Evolutionary conservation across 1,284 basidiomycete genomes (phyloP), one percentile per base, ranked within the genome.

Genomic region (Tilletia indica): DNA sequence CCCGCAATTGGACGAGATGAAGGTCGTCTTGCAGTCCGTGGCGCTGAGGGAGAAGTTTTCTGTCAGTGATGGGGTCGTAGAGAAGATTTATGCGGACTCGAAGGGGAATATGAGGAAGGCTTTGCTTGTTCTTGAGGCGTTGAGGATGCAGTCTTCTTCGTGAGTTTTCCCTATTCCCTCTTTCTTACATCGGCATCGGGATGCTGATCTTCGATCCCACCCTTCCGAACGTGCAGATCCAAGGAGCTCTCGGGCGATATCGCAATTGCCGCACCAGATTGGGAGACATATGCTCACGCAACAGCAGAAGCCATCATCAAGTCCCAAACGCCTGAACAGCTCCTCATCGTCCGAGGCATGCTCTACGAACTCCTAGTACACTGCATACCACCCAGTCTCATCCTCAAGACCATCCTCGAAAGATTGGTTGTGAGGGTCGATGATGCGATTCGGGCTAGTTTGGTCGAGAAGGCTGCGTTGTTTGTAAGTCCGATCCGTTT

Each of bases 221-320:
- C 25, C 25, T 31, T 31, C 2, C 25, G 25, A 31, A 31, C 25
- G 6, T 45, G 9, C 42, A 34, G 14, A 14, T 4, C 36, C 42
- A 47, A 48, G 31, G 74, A 73, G 68, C 61, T 74, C 25, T 68
- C 79, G 85, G 92, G 74, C 89, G 92, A 56, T 90, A 31, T 85
- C 51, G 92, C 94, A 68, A 93, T 86, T 14, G 86, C 95, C 16
- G 94, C 97, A 85, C 95, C 97, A 14, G 97, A 99, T 82, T 99
- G 97, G 97, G 96, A 99, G 85, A 92, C 91, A n/a, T 99, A 97
- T 83, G 95, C 94, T 78, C 88, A 91, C 77, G 93, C 94, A 84
- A 91, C 97, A 14, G 95, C 93, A n/a, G 93, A 96, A 83, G 85
- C 92, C 80, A 96, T 99, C 78, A 86, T 98, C n/a, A 88, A 89